Evolutionary conservation across 768 basidiomycete genomes (phyloP), one percentile per base, ranked within the genome.

Genomic region (Suillus variegatus): DNA sequence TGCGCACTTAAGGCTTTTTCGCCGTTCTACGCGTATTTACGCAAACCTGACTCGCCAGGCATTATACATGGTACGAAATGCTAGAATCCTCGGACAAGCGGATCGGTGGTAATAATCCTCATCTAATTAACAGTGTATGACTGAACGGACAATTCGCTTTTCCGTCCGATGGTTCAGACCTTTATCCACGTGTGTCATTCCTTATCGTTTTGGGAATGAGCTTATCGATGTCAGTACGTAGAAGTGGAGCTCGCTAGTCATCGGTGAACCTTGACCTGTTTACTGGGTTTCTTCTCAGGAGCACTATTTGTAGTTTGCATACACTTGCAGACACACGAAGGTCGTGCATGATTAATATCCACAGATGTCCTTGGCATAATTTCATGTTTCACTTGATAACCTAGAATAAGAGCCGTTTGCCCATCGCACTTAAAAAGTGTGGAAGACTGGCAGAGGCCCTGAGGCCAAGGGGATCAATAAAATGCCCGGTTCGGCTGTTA

Each of bases 11-110:
- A 28, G 40, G 25, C 14, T 36, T 38, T 49, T 62, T 58, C 36
- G 67, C 41, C 65, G 49, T 55, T 51, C 6, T 25, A 47, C 14
- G 32, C 56, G 56, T 44, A 57, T 56, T 61, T 63, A 66, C 64
- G 35, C 65, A 52, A 46, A 28, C 25, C 12, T 28, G 55, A 41
- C 55, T 57, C 25, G 28, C 46, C 40, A 78, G 85, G 82, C 18
- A 77, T 86, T 62, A 82, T 85, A 36, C 84, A 85, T 68, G 84
- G 84, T 82, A 74, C 44, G 80, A 67, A 60, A 63, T 20, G 32
- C 14, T 35, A 43, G 13, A 40, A 57, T 60, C 25, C 28, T 43
- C 38, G 14, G 41, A 38, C 41, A 56, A 13, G 40, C 60, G 62
- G 63, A 63, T 64, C 35, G 41, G 43, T 60, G 51, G 66, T 70